A percentile compares a stretch with the other conserved stretches of the same genome.
Evolutionary conservation across 352 stramenopile species (phyloP).

Genomic region (Pythium diclinum): DNA sequence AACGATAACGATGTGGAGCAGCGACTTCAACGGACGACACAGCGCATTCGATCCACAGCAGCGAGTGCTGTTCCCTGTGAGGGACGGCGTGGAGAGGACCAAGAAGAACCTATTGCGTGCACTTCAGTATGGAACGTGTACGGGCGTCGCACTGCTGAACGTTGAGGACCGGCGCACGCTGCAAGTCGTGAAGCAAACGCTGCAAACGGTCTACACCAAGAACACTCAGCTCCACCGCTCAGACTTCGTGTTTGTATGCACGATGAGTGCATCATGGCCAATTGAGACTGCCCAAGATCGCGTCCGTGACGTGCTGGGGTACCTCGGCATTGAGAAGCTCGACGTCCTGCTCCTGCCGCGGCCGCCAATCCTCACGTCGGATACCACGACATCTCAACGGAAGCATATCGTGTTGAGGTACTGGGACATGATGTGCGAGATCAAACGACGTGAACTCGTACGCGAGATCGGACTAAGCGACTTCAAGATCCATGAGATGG

Average conservation of each 20-base stretch:
- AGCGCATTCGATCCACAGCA: conserved; percentile 41
- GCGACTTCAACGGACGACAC: conserved; percentile 32
- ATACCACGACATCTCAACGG: conserved; percentile 25
- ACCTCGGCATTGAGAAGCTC: conserved; percentile 36
- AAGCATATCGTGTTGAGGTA: conserved; percentile 45
- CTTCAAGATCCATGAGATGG: conserved; percentile 49
- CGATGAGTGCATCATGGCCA: conserved; percentile 25
- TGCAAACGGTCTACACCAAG: conserved; percentile 30
- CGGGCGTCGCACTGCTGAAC: conserved; percentile 31
- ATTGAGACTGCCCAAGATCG: conserved; percentile 21
- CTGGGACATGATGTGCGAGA: conserved; percentile 41
- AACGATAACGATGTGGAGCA: conserved; percentile 45
- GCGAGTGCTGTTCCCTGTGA: conserved; percentile 50
- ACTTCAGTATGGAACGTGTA: conserved; percentile 36
- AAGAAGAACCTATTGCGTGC: conserved; percentile 31
- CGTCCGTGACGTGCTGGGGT: conserved; percentile 32
- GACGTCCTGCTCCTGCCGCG: conserved; percentile 44
- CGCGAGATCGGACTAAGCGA: conserved; percentile 42
- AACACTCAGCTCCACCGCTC: conserved; percentile 32
- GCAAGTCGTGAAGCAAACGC: conserved; percentile 24
- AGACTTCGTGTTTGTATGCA: conserved; percentile 31
- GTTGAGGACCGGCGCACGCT: conserved; percentile 33
- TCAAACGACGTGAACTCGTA: conserved; percentile 37
- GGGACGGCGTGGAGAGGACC: conserved; percentile 20
- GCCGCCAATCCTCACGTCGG: conserved; percentile 8